Evolutionary conservation across 2,329 filamentous ascomycete genomes (phyloP).

Genomic region (Nemania serpens): DNA sequence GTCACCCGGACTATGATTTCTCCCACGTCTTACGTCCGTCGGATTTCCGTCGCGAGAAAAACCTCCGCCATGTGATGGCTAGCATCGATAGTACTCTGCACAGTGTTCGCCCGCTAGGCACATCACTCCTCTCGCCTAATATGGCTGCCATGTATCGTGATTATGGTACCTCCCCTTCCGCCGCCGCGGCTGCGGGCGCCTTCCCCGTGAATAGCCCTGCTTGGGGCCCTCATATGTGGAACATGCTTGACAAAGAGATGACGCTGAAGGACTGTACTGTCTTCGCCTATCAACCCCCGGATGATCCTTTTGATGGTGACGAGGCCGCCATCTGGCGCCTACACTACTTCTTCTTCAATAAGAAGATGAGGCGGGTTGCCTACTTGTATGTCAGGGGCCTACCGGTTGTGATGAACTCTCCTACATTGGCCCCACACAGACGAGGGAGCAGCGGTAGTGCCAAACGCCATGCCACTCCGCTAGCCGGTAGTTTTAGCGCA

Average conservation of each 20-base stretch:
- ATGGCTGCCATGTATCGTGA: constrained; percentile 49
- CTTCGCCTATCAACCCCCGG: constrained; percentile 87
- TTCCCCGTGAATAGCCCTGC: constrained; percentile 59
- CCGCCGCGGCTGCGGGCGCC: constrained; percentile 43
- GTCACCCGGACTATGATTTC: constrained; percentile 96
- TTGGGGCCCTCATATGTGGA: constrained; percentile 93
- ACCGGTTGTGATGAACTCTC: constrained; percentile 63
- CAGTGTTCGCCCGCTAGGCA: constrained; percentile 74
- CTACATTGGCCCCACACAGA: constrained; percentile 37
- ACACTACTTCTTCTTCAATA: constrained; percentile 99
- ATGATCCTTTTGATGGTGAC: constrained; percentile 89
- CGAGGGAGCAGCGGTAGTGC: constrained; percentile 39
- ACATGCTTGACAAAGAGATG: constrained; percentile 93
- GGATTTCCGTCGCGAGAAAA: constrained; percentile 87
- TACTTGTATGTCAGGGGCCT: constrained; percentile 94
- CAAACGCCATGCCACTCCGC: constrained; percentile 39
- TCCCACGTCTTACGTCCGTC: constrained; percentile 85
- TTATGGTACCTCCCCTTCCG: constrained; percentile 44
- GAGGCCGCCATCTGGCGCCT: constrained; percentile 93
- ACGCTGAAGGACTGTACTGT: constrained; percentile 83
- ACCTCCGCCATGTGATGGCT: constrained; percentile 79
- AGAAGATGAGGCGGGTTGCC: constrained; percentile 85
- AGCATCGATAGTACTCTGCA: constrained; percentile 85
- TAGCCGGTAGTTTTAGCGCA: constrained; percentile 52
- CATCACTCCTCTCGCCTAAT: constrained; percentile 39